Conservation (phyloP, 345 rosid genomes). For the Chamaenerion angustifolium region DNA sequence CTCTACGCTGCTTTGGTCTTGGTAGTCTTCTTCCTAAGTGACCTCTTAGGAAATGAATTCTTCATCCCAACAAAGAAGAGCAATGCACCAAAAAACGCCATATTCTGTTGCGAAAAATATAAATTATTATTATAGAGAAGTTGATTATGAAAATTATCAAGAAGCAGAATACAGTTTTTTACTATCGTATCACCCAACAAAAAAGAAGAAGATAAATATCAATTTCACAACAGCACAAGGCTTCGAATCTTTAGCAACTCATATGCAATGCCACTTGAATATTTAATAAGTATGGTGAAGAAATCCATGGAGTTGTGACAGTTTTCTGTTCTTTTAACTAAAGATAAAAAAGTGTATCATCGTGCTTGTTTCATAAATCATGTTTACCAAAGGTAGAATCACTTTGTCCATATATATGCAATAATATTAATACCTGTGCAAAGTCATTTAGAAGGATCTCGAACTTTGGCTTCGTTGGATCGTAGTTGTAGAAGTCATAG, state of each 20-base stretch:
- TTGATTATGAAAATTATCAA: too few relatives aligned
- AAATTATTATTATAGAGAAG: conserved; percentile 29
- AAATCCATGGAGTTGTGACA: too few relatives aligned
- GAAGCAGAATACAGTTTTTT: too few relatives aligned
- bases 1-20: conserved; percentile 45
- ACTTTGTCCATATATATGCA: too few relatives aligned
- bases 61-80: conserved; percentile 83
- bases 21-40: conserved; percentile 42
- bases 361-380: too few relatives aligned
- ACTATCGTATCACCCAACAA: not conserved
- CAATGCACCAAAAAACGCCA: conserved; percentile 80
- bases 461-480: conserved; percentile 26
- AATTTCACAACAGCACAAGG: too few relatives aligned
- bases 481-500: conserved; percentile 78
- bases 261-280: too few relatives aligned
- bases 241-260: too few relatives aligned
- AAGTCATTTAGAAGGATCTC: conserved; percentile 39
- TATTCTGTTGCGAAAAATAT: conserved; percentile 18
- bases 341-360: too few relatives aligned
- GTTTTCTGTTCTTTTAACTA: too few relatives aligned
- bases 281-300: too few relatives aligned
- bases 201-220: not conserved
- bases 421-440: conserved; percentile 1
- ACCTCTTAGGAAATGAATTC: conserved; percentile 53
- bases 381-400: too few relatives aligned